A percentile compares a stretch with the other conserved stretches of the same genome.
phyloP scores from a whole-genome alignment of 257 asterid species.

The Scutellaria barbata region DNA sequence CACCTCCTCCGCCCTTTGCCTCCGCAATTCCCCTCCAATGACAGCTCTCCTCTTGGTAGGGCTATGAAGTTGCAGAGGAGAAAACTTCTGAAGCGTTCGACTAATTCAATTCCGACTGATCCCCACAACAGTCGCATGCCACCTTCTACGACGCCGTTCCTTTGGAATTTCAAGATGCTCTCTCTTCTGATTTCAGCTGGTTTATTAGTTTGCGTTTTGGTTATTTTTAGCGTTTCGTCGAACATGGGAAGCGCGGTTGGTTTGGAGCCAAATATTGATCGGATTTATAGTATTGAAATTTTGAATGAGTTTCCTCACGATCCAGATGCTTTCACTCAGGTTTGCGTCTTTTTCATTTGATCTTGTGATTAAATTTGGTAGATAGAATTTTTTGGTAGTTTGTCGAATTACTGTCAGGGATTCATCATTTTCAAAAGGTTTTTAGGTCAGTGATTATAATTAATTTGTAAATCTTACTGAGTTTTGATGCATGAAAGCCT shows the following conservation, averaged over 20 bases:
- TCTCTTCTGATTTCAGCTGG: conserved; percentile 44
- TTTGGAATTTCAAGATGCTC: conserved; percentile 38
- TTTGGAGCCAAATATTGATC: conserved; percentile 38
- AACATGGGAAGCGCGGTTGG: conserved; percentile 37
- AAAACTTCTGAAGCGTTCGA: conserved; percentile 43
- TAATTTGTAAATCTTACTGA: neutral
- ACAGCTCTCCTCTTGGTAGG: conserved; percentile 39
- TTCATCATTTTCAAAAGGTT: neutral
- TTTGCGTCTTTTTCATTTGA: conserved; percentile 29
- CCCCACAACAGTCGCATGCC: conserved; percentile 43
- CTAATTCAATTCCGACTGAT: conserved; percentile 29
- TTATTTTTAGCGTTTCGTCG: conserved; percentile 45
- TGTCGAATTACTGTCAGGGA: neutral
- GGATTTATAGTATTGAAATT: conserved; percentile 60
- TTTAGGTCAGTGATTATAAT: neutral
- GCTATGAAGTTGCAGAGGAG: conserved; percentile 47
- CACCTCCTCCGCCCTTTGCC: conserved; percentile 17
- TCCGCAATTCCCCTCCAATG: conserved; percentile 34
- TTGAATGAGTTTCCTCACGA: conserved; percentile 86
- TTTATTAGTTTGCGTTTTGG: conserved; percentile 37
- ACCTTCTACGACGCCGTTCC: conserved; percentile 39
- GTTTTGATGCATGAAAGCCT: conserved; percentile 7
- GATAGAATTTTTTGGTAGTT: neutral
- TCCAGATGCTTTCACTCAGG: conserved; percentile 89
- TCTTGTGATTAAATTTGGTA: neutral